These are phyloP conservation scores for Cicer judaicum DNA, from an alignment of 306 rosid genomes.

Conservation along the genomic window DNA sequence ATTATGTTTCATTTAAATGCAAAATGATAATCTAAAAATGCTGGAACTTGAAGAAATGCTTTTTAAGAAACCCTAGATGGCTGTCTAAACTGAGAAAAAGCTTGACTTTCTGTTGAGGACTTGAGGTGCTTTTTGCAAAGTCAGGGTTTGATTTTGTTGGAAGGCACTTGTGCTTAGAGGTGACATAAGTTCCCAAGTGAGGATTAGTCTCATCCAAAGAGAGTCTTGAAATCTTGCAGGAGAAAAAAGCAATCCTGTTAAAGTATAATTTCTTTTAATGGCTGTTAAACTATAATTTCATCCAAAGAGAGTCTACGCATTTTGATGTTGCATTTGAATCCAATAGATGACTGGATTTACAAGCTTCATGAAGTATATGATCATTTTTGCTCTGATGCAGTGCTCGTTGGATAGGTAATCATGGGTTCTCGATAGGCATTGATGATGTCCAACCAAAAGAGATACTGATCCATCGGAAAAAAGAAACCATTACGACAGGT, in stretches of 20 bases:
- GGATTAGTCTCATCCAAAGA: slow-evolving; percentile 10
- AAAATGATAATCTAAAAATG: slow-evolving; percentile 8
- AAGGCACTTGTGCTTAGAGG: background rate
- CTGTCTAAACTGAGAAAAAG: background rate
- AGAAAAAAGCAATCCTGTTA: slow-evolving; percentile 19
- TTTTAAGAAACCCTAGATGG: background rate
- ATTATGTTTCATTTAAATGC: slow-evolving; percentile 30
- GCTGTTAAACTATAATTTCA: background rate
- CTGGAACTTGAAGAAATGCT: background rate
- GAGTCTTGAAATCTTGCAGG: background rate
- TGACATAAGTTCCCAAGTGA: slow-evolving; percentile 14
- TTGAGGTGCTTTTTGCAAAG: slow-evolving; percentile 18
- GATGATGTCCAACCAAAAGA: slow-evolving; percentile 92
- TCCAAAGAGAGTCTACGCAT: background rate
- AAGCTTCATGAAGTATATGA: slow-evolving; percentile 34
- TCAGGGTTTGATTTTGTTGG: slow-evolving; percentile 14
- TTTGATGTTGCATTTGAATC: slow-evolving; percentile 37
- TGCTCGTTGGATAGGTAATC: slow-evolving; percentile 99
- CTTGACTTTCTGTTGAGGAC: slow-evolving; percentile 19
- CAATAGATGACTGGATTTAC: slow-evolving; percentile 31
- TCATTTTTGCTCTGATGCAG: slow-evolving; percentile 56
- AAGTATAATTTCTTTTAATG: slow-evolving; percentile 20
- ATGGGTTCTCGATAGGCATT: slow-evolving; percentile 94
- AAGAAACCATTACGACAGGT: slow-evolving; percentile 60
- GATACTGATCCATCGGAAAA: slow-evolving; percentile 56